Conservation (phyloP, 148 eudicot genomes). For the Chenopodium album region DNA sequence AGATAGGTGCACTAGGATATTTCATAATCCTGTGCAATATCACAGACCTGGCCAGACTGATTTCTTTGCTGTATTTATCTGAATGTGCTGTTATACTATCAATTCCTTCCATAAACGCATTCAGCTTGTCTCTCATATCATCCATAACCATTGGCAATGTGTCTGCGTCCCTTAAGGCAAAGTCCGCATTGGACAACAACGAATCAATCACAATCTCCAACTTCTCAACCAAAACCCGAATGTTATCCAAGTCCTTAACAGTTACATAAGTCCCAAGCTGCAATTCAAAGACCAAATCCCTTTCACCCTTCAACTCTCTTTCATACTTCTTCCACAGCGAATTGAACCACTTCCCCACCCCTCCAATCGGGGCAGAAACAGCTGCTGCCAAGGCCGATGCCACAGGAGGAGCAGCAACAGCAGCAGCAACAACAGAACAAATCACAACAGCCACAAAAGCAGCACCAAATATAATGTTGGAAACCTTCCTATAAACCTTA, state of each 20-base stretch:
- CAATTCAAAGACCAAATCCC: slow-evolving; percentile 29
- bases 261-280: slow-evolving; percentile 30
- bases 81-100: slow-evolving; percentile 27
- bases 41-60: slow-evolving; percentile 37
- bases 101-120: slow-evolving; percentile 32
- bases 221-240: slow-evolving; percentile 27
- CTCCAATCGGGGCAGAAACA: slow-evolving; percentile 31
- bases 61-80: slow-evolving; percentile 28
- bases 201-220: slow-evolving; percentile 33
- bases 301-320: slow-evolving; percentile 30
- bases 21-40: slow-evolving; percentile 31
- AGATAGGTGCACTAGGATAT: slow-evolving; percentile 31
- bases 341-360: slow-evolving; percentile 37
- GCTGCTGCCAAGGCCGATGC: slow-evolving; percentile 37
- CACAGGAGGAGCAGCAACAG: slow-evolving; percentile 57
- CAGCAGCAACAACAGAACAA: slow-evolving; percentile 86
- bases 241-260: slow-evolving; percentile 33
- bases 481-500: slow-evolving; percentile 57
- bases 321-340: slow-evolving; percentile 40
- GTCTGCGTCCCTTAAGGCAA: slow-evolving; percentile 21
- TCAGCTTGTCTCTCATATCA: slow-evolving; percentile 29
- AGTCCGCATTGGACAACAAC: slow-evolving; percentile 30
- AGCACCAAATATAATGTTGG: slow-evolving; percentile 56
- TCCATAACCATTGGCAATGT: slow-evolving; percentile 30
- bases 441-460: slow-evolving; percentile 62